Conservation (phyloP, 441 rosid genomes). For the Gossypium gossypioides region DNA sequence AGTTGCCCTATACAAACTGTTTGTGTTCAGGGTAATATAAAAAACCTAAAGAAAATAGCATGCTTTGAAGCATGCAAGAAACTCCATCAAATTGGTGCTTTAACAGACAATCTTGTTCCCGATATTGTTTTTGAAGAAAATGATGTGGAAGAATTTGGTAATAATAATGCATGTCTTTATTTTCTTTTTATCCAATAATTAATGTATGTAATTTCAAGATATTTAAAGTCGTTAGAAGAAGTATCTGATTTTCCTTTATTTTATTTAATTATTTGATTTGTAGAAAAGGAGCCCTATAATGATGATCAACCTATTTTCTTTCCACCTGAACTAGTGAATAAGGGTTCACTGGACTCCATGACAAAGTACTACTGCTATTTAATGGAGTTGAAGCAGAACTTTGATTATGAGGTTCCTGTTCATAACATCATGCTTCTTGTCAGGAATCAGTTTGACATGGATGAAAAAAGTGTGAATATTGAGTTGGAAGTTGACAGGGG, state of each 20-base stretch:
- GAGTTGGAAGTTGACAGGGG: conserved; percentile 54
- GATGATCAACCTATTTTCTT: conserved; percentile 59
- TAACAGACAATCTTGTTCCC: conserved; percentile 78
- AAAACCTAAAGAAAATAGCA: conserved; percentile 46
- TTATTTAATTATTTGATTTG: conserved; percentile 15
- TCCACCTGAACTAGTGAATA: conserved; percentile 59
- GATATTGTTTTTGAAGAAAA: conserved; percentile 53
- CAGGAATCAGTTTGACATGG: conserved; percentile 42
- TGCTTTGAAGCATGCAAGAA: conserved; percentile 83
- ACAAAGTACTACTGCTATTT: conserved; percentile 44
- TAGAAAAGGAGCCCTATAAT: conserved; percentile 36
- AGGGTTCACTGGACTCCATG: conserved; percentile 10
- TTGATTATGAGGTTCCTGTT: conserved; percentile 25
- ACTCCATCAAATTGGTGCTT: conserved; percentile 59
- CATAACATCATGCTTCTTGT: conserved; percentile 48
- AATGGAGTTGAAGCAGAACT: conserved; percentile 39
- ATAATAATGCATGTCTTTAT: conserved; percentile 9
- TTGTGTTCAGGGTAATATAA: conserved; percentile 32
- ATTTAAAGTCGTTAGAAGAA: neutral
- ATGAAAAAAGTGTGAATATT: conserved; percentile 27
- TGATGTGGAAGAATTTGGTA: conserved; percentile 33
- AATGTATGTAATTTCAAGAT: neutral
- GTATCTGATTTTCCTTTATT: neutral
- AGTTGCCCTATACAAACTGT: conserved; percentile 51
- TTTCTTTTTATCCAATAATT: neutral